Evolutionary conservation across 495 filamentous ascomycete species (phyloP), one percentile per base, ranked within the genome.

Genomic region (Amniculicola lignicola): DNA sequence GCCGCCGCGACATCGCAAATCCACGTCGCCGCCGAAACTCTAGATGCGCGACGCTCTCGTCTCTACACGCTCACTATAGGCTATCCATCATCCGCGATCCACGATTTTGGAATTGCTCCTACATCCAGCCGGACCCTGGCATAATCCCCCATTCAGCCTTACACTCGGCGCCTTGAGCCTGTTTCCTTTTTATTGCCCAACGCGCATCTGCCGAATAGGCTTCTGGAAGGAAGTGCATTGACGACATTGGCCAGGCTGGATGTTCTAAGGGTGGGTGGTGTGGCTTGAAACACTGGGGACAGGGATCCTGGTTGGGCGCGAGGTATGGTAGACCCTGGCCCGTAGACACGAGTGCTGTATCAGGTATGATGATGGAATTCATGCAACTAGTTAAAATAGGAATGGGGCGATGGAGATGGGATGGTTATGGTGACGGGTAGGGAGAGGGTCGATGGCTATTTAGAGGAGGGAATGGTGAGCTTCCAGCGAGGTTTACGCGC

Each of bases 271-370:
- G 49, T 14, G 16, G 36, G 19, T 42, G 49, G 11, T 40, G 37
- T 40, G 24, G 49, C 14, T 19, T 54, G 51, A 54, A 54, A 54
- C 51, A 38, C n/a, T 25, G 4, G 37, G 6, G 11, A 21, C 19
- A 38, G 45, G 19, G 51, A 40, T 29, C 45, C 15, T 54, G 51
- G 49, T 52, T 52, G 36, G 49, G 1, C 35, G 37, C 14, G 36
- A 11, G 3, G 49, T 19, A 19, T 51, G 18, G n/a, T 4, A 23
- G 42, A 6, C 37, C 35, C 35, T 36, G 38, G 35, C 23, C 24
- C 9, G 24, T 7, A 27, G 51, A 47, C 28, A 47, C 43, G 25
- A 47, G 9, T 22, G 11, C 14, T 43, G 51, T 54, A 19, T 31
- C 51, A 54, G 51, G 27, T 43, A 11, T 28, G 49, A 52, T 52